Evolutionary conservation across 345 rosid genomes (phyloP).

Genomic region (Noccaea caerulescens): DNA sequence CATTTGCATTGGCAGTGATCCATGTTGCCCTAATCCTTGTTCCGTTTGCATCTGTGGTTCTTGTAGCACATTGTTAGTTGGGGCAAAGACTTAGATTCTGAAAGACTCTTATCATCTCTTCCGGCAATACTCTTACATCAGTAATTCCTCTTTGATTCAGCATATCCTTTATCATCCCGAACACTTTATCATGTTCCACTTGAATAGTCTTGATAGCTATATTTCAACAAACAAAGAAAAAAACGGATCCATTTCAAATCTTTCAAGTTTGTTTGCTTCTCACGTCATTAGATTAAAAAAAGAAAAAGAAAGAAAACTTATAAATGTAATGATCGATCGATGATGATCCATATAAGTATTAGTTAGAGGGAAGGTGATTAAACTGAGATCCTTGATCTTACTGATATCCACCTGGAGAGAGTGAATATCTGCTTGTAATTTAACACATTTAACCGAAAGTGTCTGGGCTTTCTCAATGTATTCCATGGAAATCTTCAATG

Average conservation of each 20-base stretch:
- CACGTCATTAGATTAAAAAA: constrained; percentile 2
- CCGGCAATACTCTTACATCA: neutral
- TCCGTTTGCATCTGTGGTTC: neutral
- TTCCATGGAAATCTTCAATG: constrained; percentile 2
- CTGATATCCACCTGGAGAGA: constrained; percentile 11
- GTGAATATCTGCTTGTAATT: neutral
- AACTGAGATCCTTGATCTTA: neutral
- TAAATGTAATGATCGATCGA: too few relatives aligned
- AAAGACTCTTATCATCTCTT: neutral
- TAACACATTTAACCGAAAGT: neutral
- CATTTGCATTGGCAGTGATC: neutral
- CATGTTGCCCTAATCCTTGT: neutral
- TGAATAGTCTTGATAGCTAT: constrained; percentile 15
- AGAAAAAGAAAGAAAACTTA: neutral
- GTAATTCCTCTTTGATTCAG: neutral
- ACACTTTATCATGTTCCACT: neutral
- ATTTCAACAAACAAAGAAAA: constrained; percentile 7
- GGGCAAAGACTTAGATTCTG: neutral
- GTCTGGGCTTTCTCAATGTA: neutral
- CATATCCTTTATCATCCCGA: neutral
- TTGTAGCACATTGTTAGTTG: neutral
- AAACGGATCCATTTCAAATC: neutral
- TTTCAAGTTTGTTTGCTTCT: neutral
- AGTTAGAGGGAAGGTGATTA: neutral
- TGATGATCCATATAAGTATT: too few relatives aligned